A percentile compares a stretch with the other conserved stretches of the same genome.
These are phyloP conservation scores for Silene conica DNA, from an alignment of 148 eudicot species.

Conservation along the genomic window DNA sequence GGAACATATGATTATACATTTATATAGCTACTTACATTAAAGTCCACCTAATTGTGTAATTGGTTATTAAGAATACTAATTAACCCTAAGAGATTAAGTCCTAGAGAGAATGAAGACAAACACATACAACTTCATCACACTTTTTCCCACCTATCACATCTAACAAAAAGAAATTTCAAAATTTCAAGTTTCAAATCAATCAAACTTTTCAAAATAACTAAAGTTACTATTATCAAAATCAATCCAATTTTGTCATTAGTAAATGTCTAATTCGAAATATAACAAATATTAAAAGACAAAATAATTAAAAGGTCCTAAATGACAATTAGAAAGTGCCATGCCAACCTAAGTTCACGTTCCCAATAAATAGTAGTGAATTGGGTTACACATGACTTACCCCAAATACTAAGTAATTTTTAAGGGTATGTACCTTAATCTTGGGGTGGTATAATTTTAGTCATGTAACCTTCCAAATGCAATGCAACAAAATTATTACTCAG, in stretches of 20 bases:
- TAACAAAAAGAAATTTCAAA: not conserved
- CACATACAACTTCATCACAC: conserved; percentile 20
- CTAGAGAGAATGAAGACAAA: conserved; percentile 31
- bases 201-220: not conserved
- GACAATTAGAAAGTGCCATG: conserved; percentile 2
- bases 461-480: conserved; percentile 28
- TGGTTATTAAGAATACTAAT: not conserved
- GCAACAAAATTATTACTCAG: conserved; percentile 21
- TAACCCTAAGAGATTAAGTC: conserved; percentile 18
- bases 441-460: not conserved
- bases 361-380: conserved; percentile 6
- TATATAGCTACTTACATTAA: not conserved
- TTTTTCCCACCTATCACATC: conserved; percentile 19
- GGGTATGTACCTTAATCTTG: not conserved
- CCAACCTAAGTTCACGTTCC: not conserved
- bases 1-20: too few relatives aligned
- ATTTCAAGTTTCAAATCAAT: conserved; percentile 7
- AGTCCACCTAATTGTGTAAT: not conserved
- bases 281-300: conserved; percentile 15
- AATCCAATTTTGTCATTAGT: conserved; percentile 15
- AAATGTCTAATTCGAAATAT: conserved; percentile 18
- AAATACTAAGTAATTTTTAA: not conserved
- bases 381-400: conserved; percentile 33
- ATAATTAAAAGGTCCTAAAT: conserved; percentile 12
- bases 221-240: not conserved